Evolutionary conservation across 257 asterid genomes (phyloP).

Genomic region (Gentiana straminea): DNA sequence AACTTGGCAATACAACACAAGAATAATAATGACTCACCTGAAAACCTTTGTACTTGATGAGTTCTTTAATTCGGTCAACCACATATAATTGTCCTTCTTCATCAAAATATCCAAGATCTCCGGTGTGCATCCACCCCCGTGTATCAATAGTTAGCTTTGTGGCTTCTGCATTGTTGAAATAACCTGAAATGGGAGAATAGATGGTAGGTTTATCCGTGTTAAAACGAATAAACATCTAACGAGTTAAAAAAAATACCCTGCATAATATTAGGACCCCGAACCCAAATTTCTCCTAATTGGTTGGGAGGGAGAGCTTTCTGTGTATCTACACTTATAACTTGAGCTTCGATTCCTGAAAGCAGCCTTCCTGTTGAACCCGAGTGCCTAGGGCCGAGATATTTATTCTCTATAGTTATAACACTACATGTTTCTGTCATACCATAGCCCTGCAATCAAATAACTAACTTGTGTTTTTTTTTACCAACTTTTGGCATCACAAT

Average conservation of each 20-base stretch:
- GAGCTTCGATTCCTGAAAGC: conserved; percentile 60
- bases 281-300: conserved; percentile 82
- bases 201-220: no score
- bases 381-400: background rate
- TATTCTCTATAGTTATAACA: conserved; percentile 2
- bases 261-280: conserved; percentile 86
- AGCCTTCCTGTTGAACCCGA: conserved; percentile 70
- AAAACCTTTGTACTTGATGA: conserved; percentile 86
- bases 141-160: conserved; percentile 80
- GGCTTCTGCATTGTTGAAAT: conserved; percentile 68
- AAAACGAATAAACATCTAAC: no score
- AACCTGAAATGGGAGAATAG: conserved; percentile 34
- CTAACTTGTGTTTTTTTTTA: no score
- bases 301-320: conserved; percentile 73
- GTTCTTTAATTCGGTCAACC: conserved; percentile 93
- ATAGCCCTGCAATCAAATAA: conserved; percentile 50
- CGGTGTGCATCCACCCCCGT: conserved; percentile 93
- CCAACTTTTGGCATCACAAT: no score
- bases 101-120: conserved; percentile 92
- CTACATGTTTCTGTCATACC: conserved; percentile 81
- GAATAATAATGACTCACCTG: conserved; percentile 36
- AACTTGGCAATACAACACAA: no score
- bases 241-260: conserved; percentile 31
- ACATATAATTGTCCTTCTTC: conserved; percentile 75
- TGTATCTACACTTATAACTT: conserved; percentile 55